phyloP scores from a whole-genome alignment of 441 rosid genomes.

The Gossypium schwendimanii region DNA sequence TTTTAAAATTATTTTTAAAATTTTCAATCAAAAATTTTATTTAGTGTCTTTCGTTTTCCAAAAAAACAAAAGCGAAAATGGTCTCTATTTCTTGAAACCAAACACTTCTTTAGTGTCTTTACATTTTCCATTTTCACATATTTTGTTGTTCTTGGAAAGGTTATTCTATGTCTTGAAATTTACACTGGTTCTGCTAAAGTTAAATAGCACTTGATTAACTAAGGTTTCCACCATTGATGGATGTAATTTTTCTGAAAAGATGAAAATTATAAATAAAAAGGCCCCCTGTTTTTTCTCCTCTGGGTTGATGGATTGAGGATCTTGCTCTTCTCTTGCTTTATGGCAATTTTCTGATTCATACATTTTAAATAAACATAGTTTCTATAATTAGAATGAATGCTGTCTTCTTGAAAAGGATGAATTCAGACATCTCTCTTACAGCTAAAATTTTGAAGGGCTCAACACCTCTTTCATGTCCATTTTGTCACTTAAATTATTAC shows the following conservation, averaged over 20 bases:
- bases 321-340: background rate
- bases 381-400: background rate
- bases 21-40: too few species aligned
- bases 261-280: background rate
- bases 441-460: background rate
- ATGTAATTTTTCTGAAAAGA: background rate
- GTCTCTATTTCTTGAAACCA: background rate
- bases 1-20: too few species aligned
- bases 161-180: background rate
- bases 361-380: background rate
- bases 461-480: background rate
- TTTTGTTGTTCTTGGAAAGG: background rate
- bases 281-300: background rate
- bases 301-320: background rate
- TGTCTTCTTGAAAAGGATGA: background rate
- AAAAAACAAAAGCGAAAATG: background rate
- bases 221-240: slow-evolving; percentile 2
- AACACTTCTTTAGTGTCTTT: background rate
- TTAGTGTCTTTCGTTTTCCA: background rate
- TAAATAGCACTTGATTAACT: background rate
- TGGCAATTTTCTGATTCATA: background rate
- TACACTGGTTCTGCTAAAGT: background rate
- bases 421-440: background rate
- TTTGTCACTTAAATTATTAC: background rate
- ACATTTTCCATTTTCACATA: background rate